A percentile compares a stretch with the other conserved stretches of the same genome.
Conservation (phyloP, 345 rosid genomes). For the Eucalyptus marginata region DNA sequence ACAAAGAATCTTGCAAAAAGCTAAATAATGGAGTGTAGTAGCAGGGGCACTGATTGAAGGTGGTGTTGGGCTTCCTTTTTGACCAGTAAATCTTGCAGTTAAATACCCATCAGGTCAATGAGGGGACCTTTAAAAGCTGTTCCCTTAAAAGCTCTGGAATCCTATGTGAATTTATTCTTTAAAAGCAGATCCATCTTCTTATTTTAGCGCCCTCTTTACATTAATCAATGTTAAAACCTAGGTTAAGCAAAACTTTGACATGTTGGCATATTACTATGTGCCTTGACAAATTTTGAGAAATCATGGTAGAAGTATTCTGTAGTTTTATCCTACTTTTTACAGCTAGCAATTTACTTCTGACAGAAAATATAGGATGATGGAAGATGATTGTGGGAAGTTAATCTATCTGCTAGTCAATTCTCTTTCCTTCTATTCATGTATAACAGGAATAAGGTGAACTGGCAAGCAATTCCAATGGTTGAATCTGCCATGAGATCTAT, state of each 20-base stretch:
- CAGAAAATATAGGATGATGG: neutral
- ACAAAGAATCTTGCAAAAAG: slow-evolving; percentile 79
- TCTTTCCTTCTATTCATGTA: neutral
- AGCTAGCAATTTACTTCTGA: neutral
- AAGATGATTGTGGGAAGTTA: neutral
- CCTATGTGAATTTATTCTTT: slow-evolving; percentile 29
- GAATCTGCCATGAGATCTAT: neutral
- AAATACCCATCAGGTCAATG: slow-evolving; percentile 33
- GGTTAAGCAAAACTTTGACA: neutral
- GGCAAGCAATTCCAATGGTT: neutral
- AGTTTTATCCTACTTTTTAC: neutral
- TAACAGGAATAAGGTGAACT: neutral
- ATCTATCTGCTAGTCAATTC: neutral
- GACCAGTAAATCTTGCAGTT: slow-evolving; percentile 19
- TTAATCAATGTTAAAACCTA: neutral
- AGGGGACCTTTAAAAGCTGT: slow-evolving; percentile 29
- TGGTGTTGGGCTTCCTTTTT: slow-evolving; percentile 42
- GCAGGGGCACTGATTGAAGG: slow-evolving; percentile 56
- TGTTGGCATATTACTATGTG: neutral
- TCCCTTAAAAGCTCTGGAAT: slow-evolving; percentile 34
- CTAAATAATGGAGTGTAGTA: slow-evolving; percentile 63
- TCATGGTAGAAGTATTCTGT: neutral
- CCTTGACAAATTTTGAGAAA: neutral
- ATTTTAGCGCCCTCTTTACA: neutral
- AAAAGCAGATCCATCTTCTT: neutral